Percentiles rank a stretch among this genome's conserved stretches.
Conservation (phyloP, 345 rosid species). For the Zanthoxylum bungeanum region DNA sequence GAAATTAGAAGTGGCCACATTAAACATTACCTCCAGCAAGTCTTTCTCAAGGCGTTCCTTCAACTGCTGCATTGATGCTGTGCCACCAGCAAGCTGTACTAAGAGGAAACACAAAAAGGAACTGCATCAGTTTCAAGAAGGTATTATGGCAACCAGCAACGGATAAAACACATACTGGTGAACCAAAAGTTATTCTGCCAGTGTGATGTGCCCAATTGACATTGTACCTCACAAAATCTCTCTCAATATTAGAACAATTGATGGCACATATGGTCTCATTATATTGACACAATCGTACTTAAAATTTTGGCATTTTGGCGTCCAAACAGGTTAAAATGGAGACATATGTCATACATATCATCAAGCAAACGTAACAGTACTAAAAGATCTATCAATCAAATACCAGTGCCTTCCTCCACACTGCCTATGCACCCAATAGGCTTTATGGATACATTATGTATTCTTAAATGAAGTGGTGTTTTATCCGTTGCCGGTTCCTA, state of each 20-base stretch:
- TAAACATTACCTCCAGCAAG: constrained; percentile 68
- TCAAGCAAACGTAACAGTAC: neutral
- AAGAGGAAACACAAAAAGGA: constrained; percentile 8
- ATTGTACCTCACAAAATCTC: neutral
- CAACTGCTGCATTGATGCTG: constrained; percentile 97
- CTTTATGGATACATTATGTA: neutral
- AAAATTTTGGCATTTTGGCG: neutral
- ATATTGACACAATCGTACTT: neutral
- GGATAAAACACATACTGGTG: neutral
- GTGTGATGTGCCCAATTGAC: neutral
- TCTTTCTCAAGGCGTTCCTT: constrained; percentile 99
- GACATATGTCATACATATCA: neutral
- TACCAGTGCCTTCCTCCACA: neutral
- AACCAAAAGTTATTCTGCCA: neutral
- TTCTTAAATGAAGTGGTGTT: neutral
- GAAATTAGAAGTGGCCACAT: neutral
- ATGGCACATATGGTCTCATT: neutral
- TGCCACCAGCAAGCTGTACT: constrained; percentile 96
- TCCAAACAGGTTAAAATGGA: neutral
- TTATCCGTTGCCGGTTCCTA: too few relatives aligned
- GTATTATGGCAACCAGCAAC: neutral
- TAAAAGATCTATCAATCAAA: neutral
- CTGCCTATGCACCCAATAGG: neutral
- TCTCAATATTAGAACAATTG: neutral
- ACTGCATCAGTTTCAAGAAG: constrained; percentile 6